Evolutionary conservation across 2,329 filamentous ascomycete genomes (phyloP).

Genomic region (Lachnellula hyalina): DNA sequence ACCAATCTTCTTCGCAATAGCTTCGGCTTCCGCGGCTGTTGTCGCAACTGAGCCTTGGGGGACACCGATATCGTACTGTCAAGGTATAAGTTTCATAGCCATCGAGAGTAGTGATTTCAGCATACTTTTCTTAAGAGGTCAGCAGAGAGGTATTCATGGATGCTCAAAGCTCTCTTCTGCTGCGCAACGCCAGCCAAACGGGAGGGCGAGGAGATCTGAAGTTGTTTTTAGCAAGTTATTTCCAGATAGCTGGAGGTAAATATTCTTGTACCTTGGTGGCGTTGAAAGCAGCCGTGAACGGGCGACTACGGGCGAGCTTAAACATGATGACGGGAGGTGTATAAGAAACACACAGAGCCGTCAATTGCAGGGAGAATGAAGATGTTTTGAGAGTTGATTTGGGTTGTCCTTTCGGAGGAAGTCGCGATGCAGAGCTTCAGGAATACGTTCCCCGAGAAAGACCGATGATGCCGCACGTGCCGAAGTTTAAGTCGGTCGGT

Average conservation of each 20-base stretch:
- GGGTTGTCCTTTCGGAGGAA: conserved; percentile 17
- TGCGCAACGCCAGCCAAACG: conserved; percentile 59
- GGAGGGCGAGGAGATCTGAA: conserved; percentile 42
- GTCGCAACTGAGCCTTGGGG: conserved; percentile 85
- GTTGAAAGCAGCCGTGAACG: conserved; percentile 73
- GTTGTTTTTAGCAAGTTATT: conserved; percentile 29
- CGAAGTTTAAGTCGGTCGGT: not conserved
- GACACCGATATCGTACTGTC: conserved; percentile 90
- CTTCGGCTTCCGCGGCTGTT: conserved; percentile 80
- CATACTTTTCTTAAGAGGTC: conserved; percentile 73
- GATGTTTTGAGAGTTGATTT: conserved; percentile 15
- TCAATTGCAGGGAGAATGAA: conserved; percentile 21
- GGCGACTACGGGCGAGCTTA: conserved; percentile 77
- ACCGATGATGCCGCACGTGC: conserved; percentile 16
- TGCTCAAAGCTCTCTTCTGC: conserved; percentile 87
- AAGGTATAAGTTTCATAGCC: conserved; percentile 26
- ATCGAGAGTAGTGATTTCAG: not conserved
- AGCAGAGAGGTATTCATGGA: conserved; percentile 97
- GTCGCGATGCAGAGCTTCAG: conserved; percentile 17
- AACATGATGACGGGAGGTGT: conserved; percentile 60
- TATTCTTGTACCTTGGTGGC: conserved; percentile 60
- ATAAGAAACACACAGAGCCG: conserved; percentile 19
- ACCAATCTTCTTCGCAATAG: conserved; percentile 84
- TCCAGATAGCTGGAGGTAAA: conserved; percentile 12
- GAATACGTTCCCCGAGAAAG: not conserved